phyloP scores from a whole-genome alignment of 768 basidiomycete species.

The Favolaschia claudopus region DNA sequence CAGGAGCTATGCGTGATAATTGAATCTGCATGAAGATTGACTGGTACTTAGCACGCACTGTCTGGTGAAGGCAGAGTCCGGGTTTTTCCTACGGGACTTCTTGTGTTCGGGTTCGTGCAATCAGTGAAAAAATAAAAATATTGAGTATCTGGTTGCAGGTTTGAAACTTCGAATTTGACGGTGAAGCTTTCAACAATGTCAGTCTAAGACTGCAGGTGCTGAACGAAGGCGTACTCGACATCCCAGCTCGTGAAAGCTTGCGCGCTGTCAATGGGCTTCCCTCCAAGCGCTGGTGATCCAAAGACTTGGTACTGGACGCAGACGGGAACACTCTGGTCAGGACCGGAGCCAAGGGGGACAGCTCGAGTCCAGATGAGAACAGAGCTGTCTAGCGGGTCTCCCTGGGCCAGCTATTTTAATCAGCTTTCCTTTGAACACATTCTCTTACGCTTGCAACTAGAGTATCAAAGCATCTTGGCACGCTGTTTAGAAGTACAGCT shows the following conservation, averaged over 20 bases:
- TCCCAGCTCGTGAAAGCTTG: conserved; percentile 64
- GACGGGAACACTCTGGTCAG: conserved; percentile 58
- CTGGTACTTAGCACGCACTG: conserved; percentile 44
- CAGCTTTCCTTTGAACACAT: background rate
- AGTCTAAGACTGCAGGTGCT: background rate
- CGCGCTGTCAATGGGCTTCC: conserved; percentile 47
- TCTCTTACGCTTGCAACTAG: conserved; percentile 56
- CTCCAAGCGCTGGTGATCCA: conserved; percentile 42
- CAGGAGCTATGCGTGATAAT: conserved; percentile 45
- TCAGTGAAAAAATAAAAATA: conserved; percentile 66
- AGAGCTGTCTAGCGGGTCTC: conserved; percentile 62
- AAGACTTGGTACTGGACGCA: conserved; percentile 58
- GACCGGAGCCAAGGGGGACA: conserved; percentile 38
- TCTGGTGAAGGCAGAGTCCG: conserved; percentile 56
- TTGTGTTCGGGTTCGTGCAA: conserved; percentile 52
- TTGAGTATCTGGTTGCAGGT: conserved; percentile 56
- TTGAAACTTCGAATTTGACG: conserved; percentile 64
- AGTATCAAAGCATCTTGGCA: background rate
- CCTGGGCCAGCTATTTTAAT: conserved; percentile 39
- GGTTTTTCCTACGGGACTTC: conserved; percentile 58
- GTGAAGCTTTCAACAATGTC: conserved; percentile 43
- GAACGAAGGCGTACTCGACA: conserved; percentile 43
- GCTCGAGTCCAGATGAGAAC: conserved; percentile 68
- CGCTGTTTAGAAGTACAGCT: background rate
- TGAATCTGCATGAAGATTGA: background rate